phyloP scores from a whole-genome alignment of 2,329 filamentous ascomycete species.

The Botryotinia narcissicola region DNA sequence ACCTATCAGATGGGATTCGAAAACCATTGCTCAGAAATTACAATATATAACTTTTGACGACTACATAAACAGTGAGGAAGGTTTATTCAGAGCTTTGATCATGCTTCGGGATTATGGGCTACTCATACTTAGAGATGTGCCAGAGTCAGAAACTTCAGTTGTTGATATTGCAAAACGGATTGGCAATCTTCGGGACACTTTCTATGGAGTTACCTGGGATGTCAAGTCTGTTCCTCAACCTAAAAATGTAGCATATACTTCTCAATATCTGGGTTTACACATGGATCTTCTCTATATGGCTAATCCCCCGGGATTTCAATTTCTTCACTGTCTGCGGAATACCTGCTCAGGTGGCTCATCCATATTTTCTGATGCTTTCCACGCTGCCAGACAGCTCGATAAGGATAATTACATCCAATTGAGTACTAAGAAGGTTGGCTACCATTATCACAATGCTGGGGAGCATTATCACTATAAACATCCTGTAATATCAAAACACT shows the following conservation, averaged over 20 bases:
- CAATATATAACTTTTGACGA: slow-evolving; percentile 64
- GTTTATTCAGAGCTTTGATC: slow-evolving; percentile 60
- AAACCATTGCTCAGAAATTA: slow-evolving; percentile 48
- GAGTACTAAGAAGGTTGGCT: slow-evolving; percentile 48
- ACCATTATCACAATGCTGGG: slow-evolving; percentile 66
- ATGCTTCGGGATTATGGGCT: slow-evolving; percentile 67
- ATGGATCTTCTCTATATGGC: slow-evolving; percentile 90
- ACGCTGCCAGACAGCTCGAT: slow-evolving; percentile 51
- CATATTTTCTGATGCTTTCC: slow-evolving; percentile 76
- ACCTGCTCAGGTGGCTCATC: slow-evolving; percentile 78
- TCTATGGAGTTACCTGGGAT: slow-evolving; percentile 90
- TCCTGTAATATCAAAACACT: slow-evolving; percentile 47
- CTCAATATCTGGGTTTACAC: slow-evolving; percentile 77
- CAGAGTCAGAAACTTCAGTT: slow-evolving; percentile 64
- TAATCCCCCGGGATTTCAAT: slow-evolving; percentile 75
- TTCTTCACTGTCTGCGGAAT: slow-evolving; percentile 87
- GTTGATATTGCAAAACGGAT: slow-evolving; percentile 68
- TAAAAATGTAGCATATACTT: slow-evolving; percentile 91
- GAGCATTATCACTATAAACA: slow-evolving; percentile 60
- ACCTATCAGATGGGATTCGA: slow-evolving; percentile 44
- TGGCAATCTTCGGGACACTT: slow-evolving; percentile 77
- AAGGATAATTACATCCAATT: slow-evolving; percentile 42
- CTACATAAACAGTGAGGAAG: slow-evolving; percentile 61
- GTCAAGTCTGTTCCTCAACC: slow-evolving; percentile 78
- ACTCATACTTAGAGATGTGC: slow-evolving; percentile 73